Base-by-base conservation (phyloP, 1,284 basidiomycete species). In the Pseudozyma tsukubaensis region DNA sequence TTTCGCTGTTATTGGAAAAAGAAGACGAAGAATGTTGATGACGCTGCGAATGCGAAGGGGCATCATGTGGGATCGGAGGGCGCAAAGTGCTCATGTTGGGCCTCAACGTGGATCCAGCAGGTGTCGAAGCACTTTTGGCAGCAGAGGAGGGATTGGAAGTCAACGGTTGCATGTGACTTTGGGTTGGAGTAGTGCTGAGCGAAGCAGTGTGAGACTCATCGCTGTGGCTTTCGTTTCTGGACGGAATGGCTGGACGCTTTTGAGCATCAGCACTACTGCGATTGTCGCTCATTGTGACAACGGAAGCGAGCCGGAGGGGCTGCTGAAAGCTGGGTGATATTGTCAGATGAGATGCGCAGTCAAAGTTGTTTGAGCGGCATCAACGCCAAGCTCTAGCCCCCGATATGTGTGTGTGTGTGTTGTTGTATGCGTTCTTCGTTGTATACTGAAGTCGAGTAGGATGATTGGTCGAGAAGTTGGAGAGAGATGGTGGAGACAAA, bases 131-230 rank as follows among this genome's bases (percentile, higher is more conserved):
- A 6, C 24, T 29, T 6, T 61, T 62, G 21, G 68, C 37, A 14
- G 69, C 62, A 5, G 65, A 69, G 4, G 64, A 50, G 42, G 73
- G 67, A 13, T 73, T 59, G 37, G 60, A 63, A 21, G 36, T 53
- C 49, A 54, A 19, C 7, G 57, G 35, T 21, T 65, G 73, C 37
- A 76, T 57, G 35, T 77, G 72, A 44, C 64, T 69, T 42, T 78
- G 76, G 4, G 68, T 78, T 8, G 76, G 72, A 7, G 72, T 78
- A 32, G 76, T 78, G 67, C 72, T 75, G 59, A 78, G 72, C 12
- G 76, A 78, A 32, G 72, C 61, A 32, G 48, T 57, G 14, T 57
- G 49, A 5, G 67, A 58, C 11, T 76, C 71, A 36, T 73, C 60
- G 29, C 55, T 59, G 14, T 50, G 52, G 9, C 45, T 24, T 14